Evolutionary conservation across 2,329 filamentous ascomycete genomes (phyloP), one percentile per base, ranked within the genome.

Genomic region (Trichoderma endophyticum): DNA sequence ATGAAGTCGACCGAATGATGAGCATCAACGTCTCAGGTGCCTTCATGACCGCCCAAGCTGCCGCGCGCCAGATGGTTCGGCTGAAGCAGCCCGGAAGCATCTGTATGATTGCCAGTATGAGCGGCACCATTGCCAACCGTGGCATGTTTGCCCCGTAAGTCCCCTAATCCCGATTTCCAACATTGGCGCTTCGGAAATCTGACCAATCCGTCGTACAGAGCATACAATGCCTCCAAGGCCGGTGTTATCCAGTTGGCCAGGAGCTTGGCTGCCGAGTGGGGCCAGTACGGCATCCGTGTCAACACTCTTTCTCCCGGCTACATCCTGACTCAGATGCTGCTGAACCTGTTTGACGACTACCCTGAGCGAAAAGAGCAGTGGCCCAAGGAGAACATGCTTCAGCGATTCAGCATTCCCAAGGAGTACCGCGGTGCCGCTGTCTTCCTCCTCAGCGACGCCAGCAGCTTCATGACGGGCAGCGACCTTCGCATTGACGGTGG

Each of bases 361-460:
- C 94, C 94, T 0, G 92, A 94, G 77, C 85, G 88, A 68, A 83
- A 83, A 73, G 81, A 81, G 30, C 87, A 90, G 73, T 97, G 94
- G 94, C 89, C 92, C 18, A 91, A 87, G 76, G 91, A 95, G 82
- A 97, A 97, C 82, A 96, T 97, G 93, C 85, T 97, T 68, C 90
- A 87, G 32, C 86, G 89, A 39, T 83, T 94, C 73, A 92, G 90
- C 77, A 82, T 82, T 26, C 91, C 92, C 0, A 84, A 89, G 63
- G 92, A 94, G 80, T 93, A 92, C 80, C 87, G 91, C 63, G 91
- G 91, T 5, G 90, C 91, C 1, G 91, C 90, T 3, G 87, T 94
- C 73, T 93, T 92, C 84, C 85, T 94, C 34, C 89, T 91, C 34
- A 91, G 89, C 24, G 92, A 93, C 75, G 89, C 91, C 18, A 91